Evolutionary conservation across 352 stramenopile species (phyloP).

Genomic region (Thraustochytrium striatum): DNA sequence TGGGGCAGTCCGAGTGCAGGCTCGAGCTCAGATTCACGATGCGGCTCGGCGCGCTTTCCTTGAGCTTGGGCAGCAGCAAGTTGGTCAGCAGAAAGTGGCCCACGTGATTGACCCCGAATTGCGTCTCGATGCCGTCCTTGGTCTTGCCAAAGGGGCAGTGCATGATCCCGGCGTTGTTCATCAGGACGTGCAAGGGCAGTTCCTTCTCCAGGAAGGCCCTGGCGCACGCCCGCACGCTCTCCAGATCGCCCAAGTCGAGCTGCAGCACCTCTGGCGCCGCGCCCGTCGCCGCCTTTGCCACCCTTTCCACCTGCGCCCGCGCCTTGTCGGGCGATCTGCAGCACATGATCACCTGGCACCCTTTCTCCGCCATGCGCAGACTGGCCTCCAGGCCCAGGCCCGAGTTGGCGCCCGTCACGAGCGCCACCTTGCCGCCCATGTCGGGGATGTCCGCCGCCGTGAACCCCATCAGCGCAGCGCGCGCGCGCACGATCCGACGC

Average conservation of each 20-base stretch:
- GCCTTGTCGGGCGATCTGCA: too few species aligned
- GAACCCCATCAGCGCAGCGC: too few species aligned
- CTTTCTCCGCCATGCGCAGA: too few species aligned
- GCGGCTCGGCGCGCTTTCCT: slow-evolving; percentile 53
- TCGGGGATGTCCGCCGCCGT: slow-evolving; percentile 33
- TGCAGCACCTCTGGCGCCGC: too few species aligned
- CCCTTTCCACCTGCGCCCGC: too few species aligned
- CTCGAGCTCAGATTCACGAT: slow-evolving; percentile 61
- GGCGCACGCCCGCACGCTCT: too few species aligned
- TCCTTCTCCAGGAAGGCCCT: too few species aligned
- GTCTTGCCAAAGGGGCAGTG: slow-evolving; percentile 62
- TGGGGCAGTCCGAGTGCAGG: slow-evolving; percentile 50
- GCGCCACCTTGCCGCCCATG: slow-evolving; percentile 13
- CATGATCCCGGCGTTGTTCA: slow-evolving; percentile 62
- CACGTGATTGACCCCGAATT: slow-evolving; percentile 86
- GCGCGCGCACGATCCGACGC: too few species aligned
- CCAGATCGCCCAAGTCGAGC: too few species aligned
- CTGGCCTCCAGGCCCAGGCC: too few species aligned
- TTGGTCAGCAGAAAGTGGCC: slow-evolving; percentile 82
- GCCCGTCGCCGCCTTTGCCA: too few species aligned
- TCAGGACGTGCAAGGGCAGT: neutral
- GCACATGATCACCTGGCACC: too few species aligned
- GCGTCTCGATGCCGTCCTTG: slow-evolving; percentile 84
- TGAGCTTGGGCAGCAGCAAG: slow-evolving; percentile 72
- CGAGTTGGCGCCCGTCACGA: slow-evolving; percentile 41